Percentiles rank a stretch among this genome's conserved stretches.
Conservation (phyloP, 2,329 filamentous ascomycete genomes). For the Aureobasidium leucospermi region DNA sequence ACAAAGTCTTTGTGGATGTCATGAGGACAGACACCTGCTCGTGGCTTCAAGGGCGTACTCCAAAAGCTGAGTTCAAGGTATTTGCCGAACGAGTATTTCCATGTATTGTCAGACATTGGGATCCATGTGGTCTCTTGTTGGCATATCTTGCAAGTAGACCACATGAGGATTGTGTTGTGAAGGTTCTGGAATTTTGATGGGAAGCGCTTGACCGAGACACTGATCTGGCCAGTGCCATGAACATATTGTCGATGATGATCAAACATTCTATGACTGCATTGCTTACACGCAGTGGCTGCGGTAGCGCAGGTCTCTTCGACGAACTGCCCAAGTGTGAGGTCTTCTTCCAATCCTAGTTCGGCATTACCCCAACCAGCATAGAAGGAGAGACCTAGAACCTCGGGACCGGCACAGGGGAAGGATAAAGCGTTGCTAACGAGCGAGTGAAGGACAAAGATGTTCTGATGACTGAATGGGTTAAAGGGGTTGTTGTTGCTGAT, state of each 20-base stretch:
- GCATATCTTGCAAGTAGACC: slow-evolving; percentile 92
- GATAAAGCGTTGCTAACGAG: slow-evolving; percentile 90
- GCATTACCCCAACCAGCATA: slow-evolving; percentile 76
- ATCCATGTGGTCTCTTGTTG: slow-evolving; percentile 82
- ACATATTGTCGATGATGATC: slow-evolving; percentile 97
- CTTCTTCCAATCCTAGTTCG: slow-evolving; percentile 63
- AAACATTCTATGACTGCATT: slow-evolving; percentile 80
- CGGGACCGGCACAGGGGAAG: slow-evolving; percentile 85
- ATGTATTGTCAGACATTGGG: slow-evolving; percentile 87
- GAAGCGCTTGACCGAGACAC: slow-evolving; percentile 76
- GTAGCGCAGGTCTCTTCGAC: slow-evolving; percentile 80
- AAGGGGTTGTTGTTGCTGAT: slow-evolving; percentile 84
- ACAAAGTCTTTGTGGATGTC: slow-evolving; percentile 90
- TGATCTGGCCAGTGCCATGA: slow-evolving; percentile 88
- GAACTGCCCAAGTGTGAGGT: slow-evolving; percentile 91
- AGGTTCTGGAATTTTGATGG: slow-evolving; percentile 57
- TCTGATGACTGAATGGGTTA: slow-evolving; percentile 91
- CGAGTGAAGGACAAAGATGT: slow-evolving; percentile 90
- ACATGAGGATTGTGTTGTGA: slow-evolving; percentile 83
- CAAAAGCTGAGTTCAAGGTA: slow-evolving; percentile 97
- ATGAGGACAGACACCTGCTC: slow-evolving; percentile 72
- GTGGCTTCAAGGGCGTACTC: slow-evolving; percentile 73
- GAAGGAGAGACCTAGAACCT: slow-evolving; percentile 82
- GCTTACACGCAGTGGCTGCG: slow-evolving; percentile 69
- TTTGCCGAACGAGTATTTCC: slow-evolving; percentile 98